These are phyloP conservation scores for Cladorrhinum sp. DNA, from an alignment of 2,329 filamentous ascomycete species.

Conservation along the genomic window DNA sequence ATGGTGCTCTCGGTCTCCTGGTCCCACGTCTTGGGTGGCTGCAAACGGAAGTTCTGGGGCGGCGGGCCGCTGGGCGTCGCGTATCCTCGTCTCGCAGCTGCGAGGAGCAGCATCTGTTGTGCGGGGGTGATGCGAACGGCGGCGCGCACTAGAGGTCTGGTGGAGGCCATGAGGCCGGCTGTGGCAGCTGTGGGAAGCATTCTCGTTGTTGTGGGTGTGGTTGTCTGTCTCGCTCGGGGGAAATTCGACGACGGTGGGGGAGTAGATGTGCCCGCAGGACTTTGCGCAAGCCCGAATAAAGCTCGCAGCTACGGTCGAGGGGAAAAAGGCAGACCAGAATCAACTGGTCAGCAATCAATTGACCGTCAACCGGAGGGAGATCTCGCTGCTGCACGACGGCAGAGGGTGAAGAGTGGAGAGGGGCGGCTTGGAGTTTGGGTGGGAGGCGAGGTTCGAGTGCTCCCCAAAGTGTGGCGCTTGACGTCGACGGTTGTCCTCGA, in stretches of 20 bases:
- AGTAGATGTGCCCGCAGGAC: not conserved
- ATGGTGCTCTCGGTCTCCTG: slow-evolving; percentile 72
- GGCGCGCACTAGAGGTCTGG: slow-evolving; percentile 2
- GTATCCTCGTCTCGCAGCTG: slow-evolving; percentile 40
- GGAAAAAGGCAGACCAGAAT: not conserved
- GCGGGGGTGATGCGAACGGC: slow-evolving; percentile 5
- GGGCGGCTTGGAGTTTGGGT: slow-evolving; percentile 16
- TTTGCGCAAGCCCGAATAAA: not conserved
- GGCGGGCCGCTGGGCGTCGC: slow-evolving; percentile 75
- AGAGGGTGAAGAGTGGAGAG: slow-evolving; percentile 5
- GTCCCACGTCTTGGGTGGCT: slow-evolving; percentile 73
- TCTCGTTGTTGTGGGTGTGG: not conserved
- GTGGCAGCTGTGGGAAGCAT: slow-evolving; percentile 21
- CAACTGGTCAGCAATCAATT: slow-evolving; percentile 3
- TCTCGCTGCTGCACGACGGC: not conserved
- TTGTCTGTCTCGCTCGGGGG: not conserved
- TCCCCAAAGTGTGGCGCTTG: slow-evolving; percentile 18
- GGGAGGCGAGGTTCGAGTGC: slow-evolving; percentile 14
- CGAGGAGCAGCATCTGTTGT: not conserved
- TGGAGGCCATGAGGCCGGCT: not conserved
- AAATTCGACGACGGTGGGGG: not conserved
- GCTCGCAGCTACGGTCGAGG: not conserved
- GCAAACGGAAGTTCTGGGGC: slow-evolving; percentile 75
- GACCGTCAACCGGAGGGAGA: not conserved
- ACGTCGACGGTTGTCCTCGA: slow-evolving; percentile 21